A percentile compares a stretch with the other conserved stretches of the same genome.
phyloP scores from a whole-genome alignment of 2,329 filamentous ascomycete genomes.

The Lachnellula arida region DNA sequence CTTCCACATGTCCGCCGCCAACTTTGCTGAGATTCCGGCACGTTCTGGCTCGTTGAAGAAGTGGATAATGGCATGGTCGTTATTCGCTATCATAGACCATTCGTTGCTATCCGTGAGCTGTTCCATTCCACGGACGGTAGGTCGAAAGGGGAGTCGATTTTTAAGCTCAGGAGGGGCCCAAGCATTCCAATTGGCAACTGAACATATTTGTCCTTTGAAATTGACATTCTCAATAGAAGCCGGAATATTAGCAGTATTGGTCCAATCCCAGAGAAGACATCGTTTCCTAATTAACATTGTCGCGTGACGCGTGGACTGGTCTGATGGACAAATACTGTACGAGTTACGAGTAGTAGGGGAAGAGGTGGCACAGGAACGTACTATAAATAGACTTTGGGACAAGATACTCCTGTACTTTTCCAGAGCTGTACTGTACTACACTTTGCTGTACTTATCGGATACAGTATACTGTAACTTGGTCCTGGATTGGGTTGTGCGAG shows the following conservation, averaged over 20 bases:
- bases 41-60: slow-evolving; percentile 45
- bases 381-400: too few species aligned
- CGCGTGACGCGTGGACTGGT: not conserved
- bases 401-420: too few species aligned
- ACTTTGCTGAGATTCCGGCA: slow-evolving; percentile 30
- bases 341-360: too few species aligned
- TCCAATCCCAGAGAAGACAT: slow-evolving; percentile 42
- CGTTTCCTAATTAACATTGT: slow-evolving; percentile 31
- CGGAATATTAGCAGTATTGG: slow-evolving; percentile 35
- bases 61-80: slow-evolving; percentile 35
- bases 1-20: slow-evolving; percentile 37
- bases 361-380: too few species aligned
- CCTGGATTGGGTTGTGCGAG: too few species aligned
- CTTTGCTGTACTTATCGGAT: too few species aligned
- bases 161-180: slow-evolving; percentile 37
- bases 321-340: not conserved
- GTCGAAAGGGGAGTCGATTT: slow-evolving; percentile 35
- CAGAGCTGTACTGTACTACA: too few species aligned
- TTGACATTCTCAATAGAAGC: slow-evolving; percentile 35
- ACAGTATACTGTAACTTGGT: too few species aligned
- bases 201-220: slow-evolving; percentile 32
- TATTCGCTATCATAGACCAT: slow-evolving; percentile 33
- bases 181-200: slow-evolving; percentile 40
- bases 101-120: slow-evolving; percentile 36
- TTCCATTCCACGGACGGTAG: slow-evolving; percentile 37